Evolutionary conservation across 1,284 basidiomycete genomes (phyloP), one percentile per base, ranked within the genome.

Genomic region (Xerocomus cyaneibrunnescens): DNA sequence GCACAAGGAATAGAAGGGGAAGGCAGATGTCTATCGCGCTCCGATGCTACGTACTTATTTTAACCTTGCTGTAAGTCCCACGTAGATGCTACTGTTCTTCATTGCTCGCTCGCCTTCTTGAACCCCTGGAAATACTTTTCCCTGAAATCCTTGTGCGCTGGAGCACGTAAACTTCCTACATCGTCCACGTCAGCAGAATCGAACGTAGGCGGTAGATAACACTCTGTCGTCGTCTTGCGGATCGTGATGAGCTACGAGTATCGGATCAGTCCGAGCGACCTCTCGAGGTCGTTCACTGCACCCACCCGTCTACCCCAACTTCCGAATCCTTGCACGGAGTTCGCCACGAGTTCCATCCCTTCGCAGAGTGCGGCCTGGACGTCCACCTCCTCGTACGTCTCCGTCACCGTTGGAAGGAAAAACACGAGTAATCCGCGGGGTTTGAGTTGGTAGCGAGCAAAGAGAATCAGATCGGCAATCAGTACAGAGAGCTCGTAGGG

Each of bases 291-390:
- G 28, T 34, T 44, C 30, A 23, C 22, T 39, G 38, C 21, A 77
- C 89, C 71, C 64, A 94, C 93, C 66, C 94, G 74, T 55, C 96
- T 78, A 3, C 94, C 94, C 96, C 96, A 99, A 34, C 87, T 89
- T 13, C 94, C 95, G 68, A 98, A 99, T 66, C 92, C 87, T 71
- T 99, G 96, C 59, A 94, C 72, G 38, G 91, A 94, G 66, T 98
- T 97, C 0, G 89, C 87, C 27, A 94, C 79, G 14, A 94, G 72
- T 61, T 85, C 85, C 87, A 99, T 94, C 1, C 94, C 94, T 31
- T 91, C 86, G 59, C 87, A 89, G 3, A 87, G 70, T 74, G 85
- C 78, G 0, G 84, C 77, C 27, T 81, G 69, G 2, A 97, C 75
- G 64, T 98, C 94, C 1, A 95, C 75, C 58, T 92, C 89, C 57